Base-by-base conservation (phyloP, 208 protist genomes). In the Trypanosoma cruzi region DNA sequence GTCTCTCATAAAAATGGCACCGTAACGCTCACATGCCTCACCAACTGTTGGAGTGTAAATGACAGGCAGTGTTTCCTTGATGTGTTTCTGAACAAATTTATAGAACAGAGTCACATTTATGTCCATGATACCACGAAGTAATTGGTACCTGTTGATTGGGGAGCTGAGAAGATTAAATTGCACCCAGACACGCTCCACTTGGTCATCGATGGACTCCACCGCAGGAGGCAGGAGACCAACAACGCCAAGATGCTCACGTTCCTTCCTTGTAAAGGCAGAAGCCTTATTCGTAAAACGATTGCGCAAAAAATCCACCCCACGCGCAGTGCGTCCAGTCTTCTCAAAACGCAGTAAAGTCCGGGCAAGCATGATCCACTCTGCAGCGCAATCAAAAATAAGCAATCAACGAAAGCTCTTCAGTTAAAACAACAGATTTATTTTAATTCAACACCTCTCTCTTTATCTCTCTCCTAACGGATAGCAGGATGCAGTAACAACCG, bases 41-140 rank as follows among this genome's bases (percentile, higher is more conserved):
- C 90, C 92, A 28, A 95, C 88, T 57, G 86, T 87, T 13, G 86
- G 86, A 16, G 86, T 92, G 68, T 90, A 90, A 76, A 90, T 85
- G 53, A 86, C 62, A 7, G 84, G 84, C 7, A 86, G 64, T 8
- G 55, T 76, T n/a, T 87, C 79, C 65, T 70, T 71, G 22, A 87
- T 24, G 79, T 87, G 64, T 20, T 52, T 16, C 7, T 68, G 50
- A 31, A 86, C 52, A 63, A 86, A 31, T 34, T 77, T 79, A 61
- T 90, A 87, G 56, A 75, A 85, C 50, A 90, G 73, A n/a, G 69
- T 71, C 5, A 72, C 60, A 64, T 90, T 90, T 29, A 40, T 72
- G 62, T 84, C 73, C 62, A 76, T 69, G 26, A 88, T 16, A 26
- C 70, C 76, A 44, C 73, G 79, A n/a, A 88, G 68, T 11, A 84